These are phyloP conservation scores for Globisporangium spinosum DNA, from an alignment of 352 stramenopile genomes.

Conservation along the genomic window DNA sequence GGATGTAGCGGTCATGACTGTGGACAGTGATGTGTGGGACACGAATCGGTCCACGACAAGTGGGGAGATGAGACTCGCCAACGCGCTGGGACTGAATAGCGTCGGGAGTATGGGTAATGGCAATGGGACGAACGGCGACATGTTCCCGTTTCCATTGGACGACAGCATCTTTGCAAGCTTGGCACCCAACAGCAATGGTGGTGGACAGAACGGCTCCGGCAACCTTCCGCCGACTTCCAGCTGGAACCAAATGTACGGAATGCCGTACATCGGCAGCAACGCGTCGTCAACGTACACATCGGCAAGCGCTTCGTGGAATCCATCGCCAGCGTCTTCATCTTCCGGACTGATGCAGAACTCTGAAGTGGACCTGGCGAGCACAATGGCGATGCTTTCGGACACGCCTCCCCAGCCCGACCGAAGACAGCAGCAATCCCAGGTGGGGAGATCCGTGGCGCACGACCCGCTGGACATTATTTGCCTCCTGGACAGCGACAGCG, in stretches of 20 bases:
- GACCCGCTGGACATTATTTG: constrained; percentile 67
- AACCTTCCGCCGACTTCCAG: constrained; percentile 11
- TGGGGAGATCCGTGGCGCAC: constrained; percentile 17
- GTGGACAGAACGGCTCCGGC: neutral
- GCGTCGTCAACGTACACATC: constrained; percentile 17
- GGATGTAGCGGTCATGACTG: constrained; percentile 61
- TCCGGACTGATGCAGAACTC: constrained; percentile 25
- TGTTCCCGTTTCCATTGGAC: constrained; percentile 58
- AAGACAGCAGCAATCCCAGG: constrained; percentile 16
- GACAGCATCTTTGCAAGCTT: constrained; percentile 44
- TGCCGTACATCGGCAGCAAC: constrained; percentile 20
- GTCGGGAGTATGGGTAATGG: constrained; percentile 3
- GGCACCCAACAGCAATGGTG: constrained; percentile 24
- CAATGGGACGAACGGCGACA: constrained; percentile 21
- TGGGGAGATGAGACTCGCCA: constrained; percentile 26
- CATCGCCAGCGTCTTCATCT: constrained; percentile 5
- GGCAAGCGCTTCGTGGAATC: constrained; percentile 11
- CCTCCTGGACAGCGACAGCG: constrained; percentile 77
- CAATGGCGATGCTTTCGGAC: constrained; percentile 65
- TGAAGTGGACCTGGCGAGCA: constrained; percentile 48
- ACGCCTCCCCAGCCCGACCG: constrained; percentile 47
- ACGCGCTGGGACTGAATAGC: constrained; percentile 11
- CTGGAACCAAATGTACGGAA: constrained; percentile 34
- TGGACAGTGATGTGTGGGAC: constrained; percentile 66
- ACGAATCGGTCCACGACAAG: constrained; percentile 23